Conservation (phyloP, 2,329 filamentous ascomycete genomes). For the Cytospora leucostoma region DNA sequence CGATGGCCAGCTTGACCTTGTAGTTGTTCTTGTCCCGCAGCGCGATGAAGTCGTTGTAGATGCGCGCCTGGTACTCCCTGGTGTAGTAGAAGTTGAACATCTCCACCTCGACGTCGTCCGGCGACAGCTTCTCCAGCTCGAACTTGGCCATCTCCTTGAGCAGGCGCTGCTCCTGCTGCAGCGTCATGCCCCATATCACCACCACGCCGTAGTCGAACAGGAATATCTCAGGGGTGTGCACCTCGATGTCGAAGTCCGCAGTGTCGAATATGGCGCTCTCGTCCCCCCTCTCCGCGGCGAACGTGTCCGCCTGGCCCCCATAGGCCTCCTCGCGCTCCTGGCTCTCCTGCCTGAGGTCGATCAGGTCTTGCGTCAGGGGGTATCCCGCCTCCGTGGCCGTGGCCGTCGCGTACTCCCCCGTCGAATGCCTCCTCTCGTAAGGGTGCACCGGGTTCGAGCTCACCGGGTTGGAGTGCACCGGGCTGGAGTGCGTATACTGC, state of each 20-base stretch:
- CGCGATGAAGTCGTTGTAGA: constrained; percentile 99
- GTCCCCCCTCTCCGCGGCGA: constrained; percentile 32
- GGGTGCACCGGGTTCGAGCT: constrained; percentile 44
- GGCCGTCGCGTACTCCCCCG: constrained; percentile 53
- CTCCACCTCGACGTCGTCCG: constrained; percentile 90
- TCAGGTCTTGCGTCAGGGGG: constrained; percentile 62
- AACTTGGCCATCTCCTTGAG: constrained; percentile 94
- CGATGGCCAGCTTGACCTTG: constrained; percentile 97
- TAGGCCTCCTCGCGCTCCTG: constrained; percentile 33
- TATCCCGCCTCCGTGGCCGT: constrained; percentile 40
- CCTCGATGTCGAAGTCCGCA: constrained; percentile 79
- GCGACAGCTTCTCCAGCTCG: constrained; percentile 83
- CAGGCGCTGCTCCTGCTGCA: constrained; percentile 86
- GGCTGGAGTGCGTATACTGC: constrained; percentile 37
- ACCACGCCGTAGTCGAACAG: constrained; percentile 97
- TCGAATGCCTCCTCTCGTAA: constrained; percentile 72
- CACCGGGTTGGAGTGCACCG: constrained; percentile 44
- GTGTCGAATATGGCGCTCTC: constrained; percentile 41
- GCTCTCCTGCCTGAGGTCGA: constrained; percentile 56
- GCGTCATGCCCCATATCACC: constrained; percentile 97
- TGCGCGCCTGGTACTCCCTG: constrained; percentile 92
- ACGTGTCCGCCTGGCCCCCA: constrained; percentile 39
- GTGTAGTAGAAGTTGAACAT: constrained; percentile 99
- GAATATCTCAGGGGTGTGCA: constrained; percentile 93
- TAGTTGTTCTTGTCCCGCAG: constrained; percentile 92